Evolutionary conservation across 2,329 filamentous ascomycete species (phyloP), one percentile per base, ranked within the genome.

Genomic region (Pochonia chlamydosporia): DNA sequence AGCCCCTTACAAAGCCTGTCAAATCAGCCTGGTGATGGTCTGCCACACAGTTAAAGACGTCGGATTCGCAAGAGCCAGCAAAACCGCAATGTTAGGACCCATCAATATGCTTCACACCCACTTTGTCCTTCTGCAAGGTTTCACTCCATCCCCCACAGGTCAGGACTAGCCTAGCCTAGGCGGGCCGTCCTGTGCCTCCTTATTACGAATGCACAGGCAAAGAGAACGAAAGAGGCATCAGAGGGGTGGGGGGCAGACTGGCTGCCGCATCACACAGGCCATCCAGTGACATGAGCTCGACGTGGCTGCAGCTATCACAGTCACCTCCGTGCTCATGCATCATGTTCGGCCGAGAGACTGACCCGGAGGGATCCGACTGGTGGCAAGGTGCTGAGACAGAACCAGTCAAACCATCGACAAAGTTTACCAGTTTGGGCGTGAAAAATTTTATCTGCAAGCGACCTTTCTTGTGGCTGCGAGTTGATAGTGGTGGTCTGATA

Each of bases 51-150:
- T 20, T 24, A 24, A 20, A 39, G 18, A 23, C 6, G 26, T 40
- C 31, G 47, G 39, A 43, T 18, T 46, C 43, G 39, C 23, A 43
- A 49, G 10, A 35, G 39, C 24, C 24, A 33, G 42, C 8, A 28
- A 18, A 25, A 30, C 40, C 37, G 43, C 24, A 49, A 42, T 26
- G 36, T 46, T 36, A 20, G 42, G 21, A 18, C 42, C 37, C 37
- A 37, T 44, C 23, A 26, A 40, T 40, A 14, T 30, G 42, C 30
- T 37, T 35, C 39, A 44, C 42, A 48, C 42, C 36, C 26, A 25
- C 18, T 33, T 33, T 36, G 33, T 16, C 20, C 16, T 4, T 36
- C 33, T 13, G 11, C 35, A 39, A 39, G 35, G 35, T 39, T 39
- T 39, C 35, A 39, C 23, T 10, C 11, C 8, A 23, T 21, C 35